Conservation (phyloP, 2,329 filamentous ascomycete species). For the Pseudogymnoascus sp. region DNA sequence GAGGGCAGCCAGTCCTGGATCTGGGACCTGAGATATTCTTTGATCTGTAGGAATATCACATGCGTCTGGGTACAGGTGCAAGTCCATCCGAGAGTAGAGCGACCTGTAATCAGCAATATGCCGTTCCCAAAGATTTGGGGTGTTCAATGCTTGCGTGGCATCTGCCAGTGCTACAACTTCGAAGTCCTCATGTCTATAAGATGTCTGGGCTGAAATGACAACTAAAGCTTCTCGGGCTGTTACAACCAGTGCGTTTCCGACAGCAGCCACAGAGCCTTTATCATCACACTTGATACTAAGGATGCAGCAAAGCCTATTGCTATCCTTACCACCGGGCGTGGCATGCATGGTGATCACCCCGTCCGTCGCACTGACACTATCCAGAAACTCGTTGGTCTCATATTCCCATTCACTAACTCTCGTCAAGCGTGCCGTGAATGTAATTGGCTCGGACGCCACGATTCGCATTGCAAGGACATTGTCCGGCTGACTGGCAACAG, state of each 20-base stretch:
- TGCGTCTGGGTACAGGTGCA: conserved; percentile 23
- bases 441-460: conserved; percentile 14
- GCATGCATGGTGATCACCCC: conserved; percentile 32
- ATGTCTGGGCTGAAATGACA: conserved; percentile 33
- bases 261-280: conserved; percentile 22
- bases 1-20: conserved; percentile 22
- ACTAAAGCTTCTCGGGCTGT: conserved; percentile 30
- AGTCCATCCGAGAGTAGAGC: conserved; percentile 27
- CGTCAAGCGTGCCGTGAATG: conserved; percentile 27
- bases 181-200: conserved; percentile 28
- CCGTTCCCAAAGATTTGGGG: conserved; percentile 20
- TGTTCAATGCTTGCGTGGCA: conserved; percentile 18
- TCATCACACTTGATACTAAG: conserved; percentile 23
- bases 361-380: conserved; percentile 28
- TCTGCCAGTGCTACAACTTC: conserved; percentile 22
- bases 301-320: conserved; percentile 29
- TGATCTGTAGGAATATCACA: conserved; percentile 27
- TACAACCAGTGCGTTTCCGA: conserved; percentile 31
- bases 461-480: conserved; percentile 31
- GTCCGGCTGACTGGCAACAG: conserved; percentile 34
- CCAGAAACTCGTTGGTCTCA: conserved; percentile 36
- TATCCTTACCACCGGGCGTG: conserved; percentile 30
- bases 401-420: conserved; percentile 34
- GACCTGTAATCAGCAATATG: conserved; percentile 30
- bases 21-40: conserved; percentile 19